Evolutionary conservation across 2,329 filamentous ascomycete genomes (phyloP), one percentile per base, ranked within the genome.

Genomic region (Paecilomyces fulvus): DNA sequence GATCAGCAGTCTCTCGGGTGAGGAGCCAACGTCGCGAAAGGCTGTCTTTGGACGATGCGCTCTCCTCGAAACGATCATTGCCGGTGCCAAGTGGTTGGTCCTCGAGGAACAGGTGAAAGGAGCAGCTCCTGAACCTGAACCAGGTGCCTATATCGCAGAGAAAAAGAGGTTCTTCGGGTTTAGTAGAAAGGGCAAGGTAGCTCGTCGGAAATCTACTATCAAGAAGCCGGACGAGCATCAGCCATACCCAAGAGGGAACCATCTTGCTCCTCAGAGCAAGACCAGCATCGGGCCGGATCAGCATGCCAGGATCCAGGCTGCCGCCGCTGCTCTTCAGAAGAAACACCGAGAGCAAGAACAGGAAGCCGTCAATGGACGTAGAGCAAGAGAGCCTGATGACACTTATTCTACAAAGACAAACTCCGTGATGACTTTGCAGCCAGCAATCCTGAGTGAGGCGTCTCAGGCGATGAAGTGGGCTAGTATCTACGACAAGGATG

Each of bases 381-480:
- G 87, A 81, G 70, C 79, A 70, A 64, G 83, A 77, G 72, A 75
- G 58, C 62, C 71, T 72, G 71, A 82, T 73, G 78, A 83, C 71
- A 60, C 81, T 76, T 69, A 73, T 10, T 77, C 80, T 56, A 74
- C 75, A 49, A 96, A 95, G 80, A 96, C 91, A 2, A 92, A 86
- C 71, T 99, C 94, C 62, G 83, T 95, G 56, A 81, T 96, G 67
- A 96, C 91, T 2, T 77, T 97, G 51, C 92, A 96, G 68, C 88
- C 91, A 1, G 82, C 85, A 54, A 87, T 97, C 59, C 80, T 92
- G 66, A 90, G 81, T 54, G 94, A 96, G 70, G 92, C 92, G 17
- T 94, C 89, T 8, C 89, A 91, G 23, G 94, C 94, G 1, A 87
- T 99, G 86, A 95, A 96, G 72, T 99, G 94, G 94, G 90, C 92